Conservation (phyloP, 2,329 filamentous ascomycete genomes). For the Pseudogymnoascus sp. region DNA sequence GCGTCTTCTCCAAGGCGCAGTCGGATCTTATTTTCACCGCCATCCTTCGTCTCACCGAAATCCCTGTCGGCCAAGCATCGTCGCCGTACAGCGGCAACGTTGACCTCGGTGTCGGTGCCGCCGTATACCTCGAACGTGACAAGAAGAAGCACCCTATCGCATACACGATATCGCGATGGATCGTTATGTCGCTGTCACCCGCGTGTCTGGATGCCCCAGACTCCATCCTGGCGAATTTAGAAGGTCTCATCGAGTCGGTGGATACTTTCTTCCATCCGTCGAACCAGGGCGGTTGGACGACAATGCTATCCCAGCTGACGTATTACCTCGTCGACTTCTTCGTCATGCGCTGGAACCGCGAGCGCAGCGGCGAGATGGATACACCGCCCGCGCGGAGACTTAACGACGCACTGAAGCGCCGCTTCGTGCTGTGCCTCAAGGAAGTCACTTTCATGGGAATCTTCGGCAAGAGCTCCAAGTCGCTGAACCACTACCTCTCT, state of each 20-base stretch:
- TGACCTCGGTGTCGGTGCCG: conserved; percentile 75
- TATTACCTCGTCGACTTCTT: conserved; percentile 94
- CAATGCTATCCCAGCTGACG: conserved; percentile 78
- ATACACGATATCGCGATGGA: conserved; percentile 87
- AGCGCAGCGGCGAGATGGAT: conserved; percentile 86
- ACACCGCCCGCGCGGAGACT: conserved; percentile 72
- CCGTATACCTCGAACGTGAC: conserved; percentile 82
- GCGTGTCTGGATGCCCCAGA: conserved; percentile 66
- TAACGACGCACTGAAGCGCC: conserved; percentile 69
- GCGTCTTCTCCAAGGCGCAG: conserved; percentile 87
- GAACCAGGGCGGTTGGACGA: conserved; percentile 88
- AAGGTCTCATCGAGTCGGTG: conserved; percentile 86
- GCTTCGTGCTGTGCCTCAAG: conserved; percentile 80
- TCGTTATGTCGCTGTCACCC: conserved; percentile 87
- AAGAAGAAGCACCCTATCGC: conserved; percentile 85
- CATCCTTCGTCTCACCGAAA: conserved; percentile 80
- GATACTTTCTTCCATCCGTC: conserved; percentile 99
- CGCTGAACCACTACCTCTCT: conserved; percentile 85
- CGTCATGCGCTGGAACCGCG: conserved; percentile 93
- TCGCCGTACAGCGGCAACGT: conserved; percentile 78
- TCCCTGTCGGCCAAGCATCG: conserved; percentile 90
- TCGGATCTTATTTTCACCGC: conserved; percentile 90
- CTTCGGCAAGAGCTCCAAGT: conserved; percentile 87
- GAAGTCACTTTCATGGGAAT: conserved; percentile 98
- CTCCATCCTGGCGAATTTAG: conserved; percentile 75